A percentile compares a stretch with the other conserved stretches of the same genome.
Evolutionary conservation across 2,329 filamentous ascomycete species (phyloP).

Genomic region (Colletotrichum tropicale): DNA sequence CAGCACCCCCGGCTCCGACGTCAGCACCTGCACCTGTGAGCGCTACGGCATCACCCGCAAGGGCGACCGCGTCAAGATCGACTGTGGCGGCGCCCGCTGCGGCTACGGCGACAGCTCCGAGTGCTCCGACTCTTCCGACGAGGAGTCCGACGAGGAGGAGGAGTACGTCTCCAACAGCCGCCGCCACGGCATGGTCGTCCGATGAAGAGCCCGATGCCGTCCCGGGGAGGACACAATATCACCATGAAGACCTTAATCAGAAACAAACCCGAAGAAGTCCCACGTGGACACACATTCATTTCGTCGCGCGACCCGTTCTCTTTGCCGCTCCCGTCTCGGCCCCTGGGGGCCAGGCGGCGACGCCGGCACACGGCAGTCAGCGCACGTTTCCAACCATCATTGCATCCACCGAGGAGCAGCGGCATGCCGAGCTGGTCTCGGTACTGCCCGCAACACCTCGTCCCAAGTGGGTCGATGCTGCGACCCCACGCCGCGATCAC

Average conservation of each 20-base stretch:
- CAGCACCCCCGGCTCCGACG: conserved; percentile 78
- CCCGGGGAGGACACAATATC: conserved; percentile 9
- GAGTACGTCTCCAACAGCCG: conserved; percentile 54
- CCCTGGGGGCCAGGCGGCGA: not conserved
- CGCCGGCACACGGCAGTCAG: not conserved
- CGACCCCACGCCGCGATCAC: conserved; percentile 45
- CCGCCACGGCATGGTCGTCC: conserved; percentile 68
- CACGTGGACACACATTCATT: conserved; percentile 37
- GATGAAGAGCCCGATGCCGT: conserved; percentile 23
- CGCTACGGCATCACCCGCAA: conserved; percentile 95
- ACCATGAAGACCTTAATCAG: not conserved
- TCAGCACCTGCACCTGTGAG: conserved; percentile 87
- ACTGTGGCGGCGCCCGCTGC: conserved; percentile 90
- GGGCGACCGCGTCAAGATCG: conserved; percentile 92
- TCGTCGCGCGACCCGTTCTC: conserved; percentile 13
- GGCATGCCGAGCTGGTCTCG: conserved; percentile 51
- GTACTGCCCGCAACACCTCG: conserved; percentile 13
- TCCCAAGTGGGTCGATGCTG: conserved; percentile 57
- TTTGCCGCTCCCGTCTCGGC: not conserved
- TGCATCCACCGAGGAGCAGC: conserved; percentile 21
- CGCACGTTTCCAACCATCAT: conserved; percentile 13
- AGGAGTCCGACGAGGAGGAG: conserved; percentile 54
- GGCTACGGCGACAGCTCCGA: conserved; percentile 76
- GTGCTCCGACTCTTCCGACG: conserved; percentile 66
- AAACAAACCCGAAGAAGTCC: conserved; percentile 18